These are phyloP conservation scores for Alloteropsis semialata DNA, from an alignment of 176 grass and related monocot species.

Conservation along the genomic window DNA sequence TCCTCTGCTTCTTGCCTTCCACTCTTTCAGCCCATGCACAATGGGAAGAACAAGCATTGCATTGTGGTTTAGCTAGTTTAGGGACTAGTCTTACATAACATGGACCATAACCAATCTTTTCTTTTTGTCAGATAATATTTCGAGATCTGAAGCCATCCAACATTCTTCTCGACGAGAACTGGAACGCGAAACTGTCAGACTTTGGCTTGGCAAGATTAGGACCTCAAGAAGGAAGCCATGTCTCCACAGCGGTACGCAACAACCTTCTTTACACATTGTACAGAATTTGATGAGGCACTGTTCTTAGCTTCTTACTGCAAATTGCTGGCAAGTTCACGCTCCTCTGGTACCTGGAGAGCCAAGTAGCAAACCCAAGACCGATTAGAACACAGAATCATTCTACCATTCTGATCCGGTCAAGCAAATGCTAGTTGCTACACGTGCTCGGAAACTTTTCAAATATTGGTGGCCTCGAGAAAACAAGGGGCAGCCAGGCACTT, in stretches of 20 bases:
- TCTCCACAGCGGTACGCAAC: conserved; percentile 79
- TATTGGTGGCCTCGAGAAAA: conserved; percentile 22
- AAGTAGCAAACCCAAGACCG: background rate
- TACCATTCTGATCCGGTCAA: background rate
- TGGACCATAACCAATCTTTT: background rate
- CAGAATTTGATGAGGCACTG: background rate
- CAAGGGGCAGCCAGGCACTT: conserved; percentile 8
- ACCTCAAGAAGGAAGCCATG: conserved; percentile 75
- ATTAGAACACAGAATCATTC: background rate
- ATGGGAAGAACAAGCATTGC: background rate
- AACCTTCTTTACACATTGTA: background rate
- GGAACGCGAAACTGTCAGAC: conserved; percentile 93
- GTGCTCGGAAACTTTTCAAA: conserved; percentile 2
- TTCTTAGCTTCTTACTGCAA: background rate
- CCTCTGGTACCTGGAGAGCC: background rate
- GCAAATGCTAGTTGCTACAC: background rate
- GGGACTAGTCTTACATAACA: background rate
- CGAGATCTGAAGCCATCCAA: conserved; percentile 96
- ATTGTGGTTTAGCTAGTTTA: background rate
- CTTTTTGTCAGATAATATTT: conserved; percentile 74
- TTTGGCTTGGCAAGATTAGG: conserved; percentile 95
- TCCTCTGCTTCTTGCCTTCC: background rate
- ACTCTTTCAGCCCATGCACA: background rate
- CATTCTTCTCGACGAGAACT: conserved; percentile 84
- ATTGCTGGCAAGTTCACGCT: background rate